Evolutionary conservation across 73 alveolate species (phyloP), one percentile per base, ranked within the genome.

Genomic region (Stentor coeruleus): DNA sequence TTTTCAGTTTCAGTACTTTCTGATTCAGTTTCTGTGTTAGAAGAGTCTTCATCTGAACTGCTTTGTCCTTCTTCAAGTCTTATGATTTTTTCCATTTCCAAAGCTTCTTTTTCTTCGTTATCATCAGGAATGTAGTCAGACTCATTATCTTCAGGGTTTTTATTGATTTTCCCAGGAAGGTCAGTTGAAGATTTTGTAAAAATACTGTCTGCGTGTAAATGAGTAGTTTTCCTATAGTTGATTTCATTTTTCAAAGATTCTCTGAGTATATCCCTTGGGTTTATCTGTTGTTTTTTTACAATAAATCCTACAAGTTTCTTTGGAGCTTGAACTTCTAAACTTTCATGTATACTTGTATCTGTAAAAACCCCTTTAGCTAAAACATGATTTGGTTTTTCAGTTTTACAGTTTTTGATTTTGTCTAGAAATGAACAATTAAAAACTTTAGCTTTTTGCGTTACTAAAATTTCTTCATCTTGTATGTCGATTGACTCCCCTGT

Each of bases 1-100:
- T 66, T 26, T 20, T 14, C 14, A 31, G 37, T 26, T 66, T 66
- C 33, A 28, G n/a, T 3, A 20, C 20, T 20, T 66, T 66, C 79
- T 66, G 37, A 66, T 28, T 37, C 36, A 11, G n/a, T 31, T 31
- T 66, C 79, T 28, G 39, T 20, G 41, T 66, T 26, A 1, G 37
- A 66, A 49, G 66, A 49, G 66, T 49, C 20, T 49, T 49, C 66
- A 49, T 49, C 66, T 49, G 20, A 49, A 20, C 35, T 20, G 73
- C 73, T 57, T 57, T 57, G 35, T 20, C 79, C 79, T 66, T 66
- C 79, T 66, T 66, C 79, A 66, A 66, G 79, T 2, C 33, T 20
- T 37, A 66, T 66, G 42, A 66, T 66, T 66, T 66, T 33, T 66
- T 66, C 41, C 42, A 66, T 20, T 66, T 66, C 79, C 37, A 66